A percentile compares a stretch with the other conserved stretches of the same genome.
Evolutionary conservation across 345 rosid genomes (phyloP).

Genomic region (Boechera divaricarpa): DNA sequence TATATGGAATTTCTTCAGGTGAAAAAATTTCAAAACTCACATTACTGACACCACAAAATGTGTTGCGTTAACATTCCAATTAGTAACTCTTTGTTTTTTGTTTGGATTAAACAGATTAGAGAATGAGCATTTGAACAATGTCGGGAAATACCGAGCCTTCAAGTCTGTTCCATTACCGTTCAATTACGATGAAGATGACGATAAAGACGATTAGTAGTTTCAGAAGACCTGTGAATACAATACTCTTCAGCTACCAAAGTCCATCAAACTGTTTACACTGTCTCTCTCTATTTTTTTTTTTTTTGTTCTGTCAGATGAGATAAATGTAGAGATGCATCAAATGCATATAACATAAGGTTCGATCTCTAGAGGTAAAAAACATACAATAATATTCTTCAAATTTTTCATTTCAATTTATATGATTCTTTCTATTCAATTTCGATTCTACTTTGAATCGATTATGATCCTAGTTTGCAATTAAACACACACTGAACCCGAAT

Average conservation of each 20-base stretch:
- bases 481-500: background rate
- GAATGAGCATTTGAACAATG: conserved; percentile 81
- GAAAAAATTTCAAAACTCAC: background rate
- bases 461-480: conserved; percentile 1
- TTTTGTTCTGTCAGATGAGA: background rate
- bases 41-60: background rate
- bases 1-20: conserved; percentile 81
- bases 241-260: conserved; percentile 3
- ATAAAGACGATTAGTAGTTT: conserved; percentile 44
- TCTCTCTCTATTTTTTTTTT: background rate
- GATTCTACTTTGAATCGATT: background rate
- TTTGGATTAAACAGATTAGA: conserved; percentile 56
- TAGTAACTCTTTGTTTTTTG: conserved; percentile 11
- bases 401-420: background rate
- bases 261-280: conserved; percentile 3
- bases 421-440: background rate
- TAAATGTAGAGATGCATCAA: conserved; percentile 2
- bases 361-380: conserved; percentile 18
- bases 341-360: conserved; percentile 1
- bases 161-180: conserved; percentile 74
- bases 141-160: conserved; percentile 69
- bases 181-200: conserved; percentile 57
- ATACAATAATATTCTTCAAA: background rate
- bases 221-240: background rate
- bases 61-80: background rate